These are phyloP conservation scores for Cutaneotrichosporon sp. DNA, from an alignment of 1,284 basidiomycete genomes.

Conservation along the genomic window DNA sequence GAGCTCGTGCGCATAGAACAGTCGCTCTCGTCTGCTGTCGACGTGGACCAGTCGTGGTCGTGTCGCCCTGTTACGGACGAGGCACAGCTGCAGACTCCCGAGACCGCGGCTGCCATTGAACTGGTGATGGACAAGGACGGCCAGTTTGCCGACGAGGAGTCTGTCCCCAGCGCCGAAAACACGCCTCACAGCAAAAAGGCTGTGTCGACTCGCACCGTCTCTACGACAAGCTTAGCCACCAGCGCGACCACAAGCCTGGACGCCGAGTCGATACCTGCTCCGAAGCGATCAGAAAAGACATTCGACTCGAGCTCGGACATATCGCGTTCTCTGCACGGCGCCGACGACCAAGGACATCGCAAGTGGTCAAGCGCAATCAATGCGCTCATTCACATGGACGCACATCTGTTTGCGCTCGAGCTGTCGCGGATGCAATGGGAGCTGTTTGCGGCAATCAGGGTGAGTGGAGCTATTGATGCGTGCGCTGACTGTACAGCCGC, in stretches of 20 bases:
- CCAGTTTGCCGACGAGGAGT: neutral
- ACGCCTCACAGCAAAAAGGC: constrained; percentile 1
- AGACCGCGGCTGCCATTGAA: neutral
- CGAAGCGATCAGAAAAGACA: constrained; percentile 1
- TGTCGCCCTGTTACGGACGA: constrained; percentile 5
- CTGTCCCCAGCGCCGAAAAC: neutral
- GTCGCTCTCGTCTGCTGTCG: constrained; percentile 21
- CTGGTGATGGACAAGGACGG: constrained; percentile 4
- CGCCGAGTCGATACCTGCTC: constrained; percentile 1
- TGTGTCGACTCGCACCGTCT: constrained; percentile 11
- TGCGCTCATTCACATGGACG: constrained; percentile 24
- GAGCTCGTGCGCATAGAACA: constrained; percentile 36
- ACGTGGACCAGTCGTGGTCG: constrained; percentile 43
- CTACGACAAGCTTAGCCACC: constrained; percentile 14
- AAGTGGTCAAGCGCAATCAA: constrained; percentile 13
- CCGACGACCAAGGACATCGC: constrained; percentile 7
- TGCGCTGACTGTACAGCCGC: constrained; percentile 14
- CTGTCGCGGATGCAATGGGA: constrained; percentile 47
- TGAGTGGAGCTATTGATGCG: neutral
- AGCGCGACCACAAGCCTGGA: constrained; percentile 1
- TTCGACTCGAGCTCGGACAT: constrained; percentile 14
- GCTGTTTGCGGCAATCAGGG: constrained; percentile 36
- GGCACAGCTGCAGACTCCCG: neutral
- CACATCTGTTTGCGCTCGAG: constrained; percentile 40
- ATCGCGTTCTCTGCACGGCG: constrained; percentile 9